These are phyloP conservation scores for Verticillium zaregamsianum DNA, from an alignment of 2,329 filamentous ascomycete species.

Conservation along the genomic window DNA sequence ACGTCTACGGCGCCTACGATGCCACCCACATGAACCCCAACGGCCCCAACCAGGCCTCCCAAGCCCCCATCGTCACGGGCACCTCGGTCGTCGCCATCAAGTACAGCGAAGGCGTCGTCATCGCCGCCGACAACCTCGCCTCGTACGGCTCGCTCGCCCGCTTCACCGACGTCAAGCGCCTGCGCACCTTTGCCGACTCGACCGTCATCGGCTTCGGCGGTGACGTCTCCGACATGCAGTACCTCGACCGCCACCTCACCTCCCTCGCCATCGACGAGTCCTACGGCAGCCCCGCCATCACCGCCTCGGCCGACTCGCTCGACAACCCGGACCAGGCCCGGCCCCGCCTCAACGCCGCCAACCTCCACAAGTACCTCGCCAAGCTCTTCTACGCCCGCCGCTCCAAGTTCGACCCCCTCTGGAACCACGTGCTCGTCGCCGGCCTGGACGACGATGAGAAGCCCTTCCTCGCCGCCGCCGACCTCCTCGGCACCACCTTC, in stretches of 20 bases:
- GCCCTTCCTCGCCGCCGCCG: constrained; percentile 88
- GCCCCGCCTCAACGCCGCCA: constrained; percentile 73
- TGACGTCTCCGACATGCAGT: constrained; percentile 99
- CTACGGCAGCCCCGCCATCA: constrained; percentile 53
- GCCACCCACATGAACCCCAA: constrained; percentile 71
- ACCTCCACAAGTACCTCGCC: constrained; percentile 92
- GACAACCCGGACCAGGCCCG: constrained; percentile 15
- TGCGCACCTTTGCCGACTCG: constrained; percentile 80
- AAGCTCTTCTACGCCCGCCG: constrained; percentile 96
- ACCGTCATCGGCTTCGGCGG: constrained; percentile 91
- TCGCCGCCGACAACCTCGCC: constrained; percentile 94
- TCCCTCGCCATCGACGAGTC: constrained; percentile 85
- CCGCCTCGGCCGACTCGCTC: constrained; percentile 25
- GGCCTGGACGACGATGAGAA: constrained; percentile 75
- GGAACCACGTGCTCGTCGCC: constrained; percentile 92
- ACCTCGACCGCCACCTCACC: constrained; percentile 85
- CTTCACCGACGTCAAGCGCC: constrained; percentile 94
- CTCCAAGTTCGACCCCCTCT: constrained; percentile 93
- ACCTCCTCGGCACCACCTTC: constrained; percentile 91
- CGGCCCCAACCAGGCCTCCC: constrained; percentile 79
- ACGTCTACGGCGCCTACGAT: constrained; percentile 94
- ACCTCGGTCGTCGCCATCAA: constrained; percentile 94
- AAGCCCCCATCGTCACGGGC: constrained; percentile 90
- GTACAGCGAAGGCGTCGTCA: constrained; percentile 93
- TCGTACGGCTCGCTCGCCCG: constrained; percentile 96